Base-by-base conservation (phyloP, 2,329 filamentous ascomycete genomes). In the Xylaria multiplex region DNA sequence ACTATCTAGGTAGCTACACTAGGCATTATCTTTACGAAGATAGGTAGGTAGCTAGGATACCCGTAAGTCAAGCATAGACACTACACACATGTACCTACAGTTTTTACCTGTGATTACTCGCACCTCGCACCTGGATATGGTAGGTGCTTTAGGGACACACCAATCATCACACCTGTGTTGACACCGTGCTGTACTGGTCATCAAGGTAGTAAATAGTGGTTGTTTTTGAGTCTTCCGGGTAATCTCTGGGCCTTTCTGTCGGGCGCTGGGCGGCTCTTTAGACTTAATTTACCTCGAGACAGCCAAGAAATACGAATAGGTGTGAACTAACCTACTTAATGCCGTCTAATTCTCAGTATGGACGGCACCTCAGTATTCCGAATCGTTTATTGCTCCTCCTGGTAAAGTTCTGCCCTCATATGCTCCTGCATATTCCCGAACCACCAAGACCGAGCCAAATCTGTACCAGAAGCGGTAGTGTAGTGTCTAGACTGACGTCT, bases 251-350 rank as follows among this genome's bases (percentile, higher is more conserved):
- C 6, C 37, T 45, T n/a, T 24, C 24, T 19, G n/a, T 7, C 2
- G 37, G 53, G 37, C 40, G 27, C 40, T 37, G n/a, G 19, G 54
- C 61, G 48, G 46, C 40, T 57, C 61, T 46, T 40, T 46, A 54
- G 16, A 30, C 55, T 53, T 24, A 45, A 53, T 40, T 53, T 19
- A 35, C 19, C 3, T 19, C 6, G 40, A 16, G 22, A 24, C 24
- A 24, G 35, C 46, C 35, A 58, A 58, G 48, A 53, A 46, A 53
- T 45, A 30, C 22, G 11, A 49, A 24, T 19, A 55, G 30, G 8
- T 46, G 30, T 24, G 14, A 24, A 13, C 45, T n/a, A 57, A 24
- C 30, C 22, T 53, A 48, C 19, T 22, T 35, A 37, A 32, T 32
- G 9, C 22, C 32, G n/a, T 42, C 19, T 16, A 62, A 32, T 43